phyloP scores from a whole-genome alignment of 2,329 filamentous ascomycete genomes.

The Meredithiella fracta region DNA sequence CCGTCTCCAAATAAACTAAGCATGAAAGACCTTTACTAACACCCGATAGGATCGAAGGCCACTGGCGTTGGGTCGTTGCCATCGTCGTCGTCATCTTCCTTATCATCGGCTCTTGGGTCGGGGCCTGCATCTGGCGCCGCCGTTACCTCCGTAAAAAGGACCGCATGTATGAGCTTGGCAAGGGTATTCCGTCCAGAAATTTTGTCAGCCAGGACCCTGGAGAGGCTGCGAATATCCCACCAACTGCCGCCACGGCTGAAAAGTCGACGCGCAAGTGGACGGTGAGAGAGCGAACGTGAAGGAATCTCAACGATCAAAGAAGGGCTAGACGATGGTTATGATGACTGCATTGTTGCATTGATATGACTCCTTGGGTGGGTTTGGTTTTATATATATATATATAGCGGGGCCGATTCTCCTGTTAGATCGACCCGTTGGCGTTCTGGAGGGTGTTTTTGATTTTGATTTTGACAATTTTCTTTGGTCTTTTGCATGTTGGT shows the following conservation, averaged over 20 bases:
- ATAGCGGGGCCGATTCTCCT: not conserved
- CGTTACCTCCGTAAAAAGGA: conserved; percentile 58
- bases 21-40: not conserved
- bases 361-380: not conserved
- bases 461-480: conserved; percentile 2
- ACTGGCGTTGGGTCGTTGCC: conserved; percentile 72
- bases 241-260: not conserved
- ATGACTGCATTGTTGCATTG: not conserved
- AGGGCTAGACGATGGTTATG: not conserved
- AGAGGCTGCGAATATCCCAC: conserved; percentile 20
- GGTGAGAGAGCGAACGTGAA: conserved; percentile 28
- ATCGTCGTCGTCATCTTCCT: conserved; percentile 56
- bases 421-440: conserved; percentile 3
- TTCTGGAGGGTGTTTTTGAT: no score
- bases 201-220: conserved; percentile 20
- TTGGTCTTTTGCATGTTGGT: not conserved
- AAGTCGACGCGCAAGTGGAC: conserved; percentile 28
- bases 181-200: conserved; percentile 21
- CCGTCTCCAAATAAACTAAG: not conserved
- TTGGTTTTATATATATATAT: conserved; percentile 5
- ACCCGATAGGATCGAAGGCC: conserved; percentile 43
- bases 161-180: conserved; percentile 33
- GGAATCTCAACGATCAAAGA: no score
- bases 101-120: conserved; percentile 49
- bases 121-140: conserved; percentile 54